Evolutionary conservation across 108 stramenopile species (phyloP), one percentile per base, ranked within the genome.

Genomic region (Cyclotella kingstonii): DNA sequence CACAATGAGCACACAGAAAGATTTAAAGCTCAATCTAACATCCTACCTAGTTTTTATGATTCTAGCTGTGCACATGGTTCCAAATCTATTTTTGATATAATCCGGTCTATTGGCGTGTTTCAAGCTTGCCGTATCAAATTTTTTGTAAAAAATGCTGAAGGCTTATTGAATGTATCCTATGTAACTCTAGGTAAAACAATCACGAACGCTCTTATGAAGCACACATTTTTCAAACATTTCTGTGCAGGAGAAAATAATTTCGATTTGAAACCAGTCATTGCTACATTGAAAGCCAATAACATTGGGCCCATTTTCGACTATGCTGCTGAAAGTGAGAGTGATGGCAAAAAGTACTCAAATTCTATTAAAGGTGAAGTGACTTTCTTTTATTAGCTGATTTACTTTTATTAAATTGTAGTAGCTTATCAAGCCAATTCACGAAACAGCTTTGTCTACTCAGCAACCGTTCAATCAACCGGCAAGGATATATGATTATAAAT

Each of bases 241-340:
- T 99, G 98, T 73, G 97, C 90, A 7, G 98, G 97, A 0, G 89
- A 94, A 55, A 78, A 90, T 56, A 70, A 63, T 34, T 47, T 78
- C 1, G 73, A 72, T 26, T 81, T 98, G 44, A 49, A 66, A 26
- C 92, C 84, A 17, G 76, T 78, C 8, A 73, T 97, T 23, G 42
- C 72, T 6, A 61, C 44, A 27, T 74, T 99, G 2, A 42, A 75
- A 31, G 30, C 51, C 7, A 36, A 54, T 21, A 74, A 68, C 15
- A 81, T 98, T 54, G 90, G 90, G 0, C 75, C 85, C 17, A 99
- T 99, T 41, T 70, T 99, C 11, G 98, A 99, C 66, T 98, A 97
- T 80, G 98, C 98, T 8, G 98, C 95, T 12, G 98, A 99, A 70
- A 80, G 63, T 31, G 96, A 92, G 26, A 53, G 69, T 4, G 38